Conservation (phyloP, 2,329 filamentous ascomycete species). For the Gyromitra esculenta region DNA sequence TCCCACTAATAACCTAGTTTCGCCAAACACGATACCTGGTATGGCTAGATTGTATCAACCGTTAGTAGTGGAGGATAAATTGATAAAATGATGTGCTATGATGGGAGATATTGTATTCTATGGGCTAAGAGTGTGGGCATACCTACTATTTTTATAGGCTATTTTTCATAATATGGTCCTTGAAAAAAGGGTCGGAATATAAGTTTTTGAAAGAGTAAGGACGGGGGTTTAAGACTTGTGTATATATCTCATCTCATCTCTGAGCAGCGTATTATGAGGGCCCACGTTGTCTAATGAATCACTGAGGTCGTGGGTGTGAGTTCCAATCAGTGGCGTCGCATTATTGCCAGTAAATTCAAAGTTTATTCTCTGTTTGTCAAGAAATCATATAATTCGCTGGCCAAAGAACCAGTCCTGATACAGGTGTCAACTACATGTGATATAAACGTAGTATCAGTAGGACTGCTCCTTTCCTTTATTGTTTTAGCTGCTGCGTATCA, state of each 20-base stretch:
- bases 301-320: background rate
- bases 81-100: constrained; percentile 2
- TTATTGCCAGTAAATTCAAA: constrained; percentile 3
- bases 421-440: background rate
- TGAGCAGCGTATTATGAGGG: constrained; percentile 39
- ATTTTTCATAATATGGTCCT: constrained; percentile 12
- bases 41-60: constrained; percentile 33
- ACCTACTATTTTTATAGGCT: constrained; percentile 11
- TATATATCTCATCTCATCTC: constrained; percentile 41
- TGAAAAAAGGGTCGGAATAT: background rate
- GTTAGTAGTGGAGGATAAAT: constrained; percentile 4
- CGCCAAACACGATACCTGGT: constrained; percentile 29
- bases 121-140: constrained; percentile 14
- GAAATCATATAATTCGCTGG: constrained; percentile 8
- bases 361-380: background rate
- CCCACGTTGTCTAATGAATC: constrained; percentile 15
- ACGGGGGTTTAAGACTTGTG: constrained; percentile 18
- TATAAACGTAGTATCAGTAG: background rate
- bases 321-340: constrained; percentile 4
- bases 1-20: constrained; percentile 6
- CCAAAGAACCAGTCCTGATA: background rate
- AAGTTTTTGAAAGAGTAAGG: constrained; percentile 2
- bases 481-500: background rate
- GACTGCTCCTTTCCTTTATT: background rate
- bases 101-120: constrained; percentile 23